phyloP scores from a whole-genome alignment of 208 protist species.

The Tritrichomonas musculus region DNA sequence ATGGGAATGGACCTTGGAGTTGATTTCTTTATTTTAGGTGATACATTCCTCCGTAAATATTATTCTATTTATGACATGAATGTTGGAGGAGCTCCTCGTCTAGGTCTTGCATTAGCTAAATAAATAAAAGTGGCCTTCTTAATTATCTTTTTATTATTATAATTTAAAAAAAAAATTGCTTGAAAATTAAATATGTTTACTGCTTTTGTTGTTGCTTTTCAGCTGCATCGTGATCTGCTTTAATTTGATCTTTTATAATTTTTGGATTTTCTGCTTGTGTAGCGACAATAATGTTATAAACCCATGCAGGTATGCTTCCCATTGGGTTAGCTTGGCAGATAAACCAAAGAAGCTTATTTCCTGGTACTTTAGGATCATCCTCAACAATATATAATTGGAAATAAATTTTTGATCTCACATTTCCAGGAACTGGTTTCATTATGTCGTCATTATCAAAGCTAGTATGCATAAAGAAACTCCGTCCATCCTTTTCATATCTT shows the following conservation, averaged over 20 bases:
- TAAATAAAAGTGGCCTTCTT: not conserved
- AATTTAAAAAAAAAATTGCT: no score
- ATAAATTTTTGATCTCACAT: not conserved
- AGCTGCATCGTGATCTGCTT: no score
- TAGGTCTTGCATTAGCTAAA: not conserved
- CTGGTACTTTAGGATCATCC: not conserved
- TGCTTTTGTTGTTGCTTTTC: no score
- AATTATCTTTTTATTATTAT: no score
- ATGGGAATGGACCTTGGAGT: slow-evolving; percentile 59
- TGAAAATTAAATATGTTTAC: no score
- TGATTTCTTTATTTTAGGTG: slow-evolving; percentile 68
- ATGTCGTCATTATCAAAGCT: not conserved
- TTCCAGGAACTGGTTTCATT: not conserved
- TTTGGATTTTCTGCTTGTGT: no score
- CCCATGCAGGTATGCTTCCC: not conserved
- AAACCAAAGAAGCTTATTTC: not conserved
- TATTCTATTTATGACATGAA: slow-evolving; percentile 38
- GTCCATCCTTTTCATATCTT: not conserved
- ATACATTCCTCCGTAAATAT: slow-evolving; percentile 66
- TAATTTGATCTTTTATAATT: no score
- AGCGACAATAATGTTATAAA: not conserved
- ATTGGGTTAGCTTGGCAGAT: not conserved
- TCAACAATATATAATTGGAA: not conserved
- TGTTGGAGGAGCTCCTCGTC: not conserved
- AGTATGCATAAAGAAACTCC: not conserved